Conservation (phyloP, 2,329 filamentous ascomycete genomes). For the Boeremia exigua region DNA sequence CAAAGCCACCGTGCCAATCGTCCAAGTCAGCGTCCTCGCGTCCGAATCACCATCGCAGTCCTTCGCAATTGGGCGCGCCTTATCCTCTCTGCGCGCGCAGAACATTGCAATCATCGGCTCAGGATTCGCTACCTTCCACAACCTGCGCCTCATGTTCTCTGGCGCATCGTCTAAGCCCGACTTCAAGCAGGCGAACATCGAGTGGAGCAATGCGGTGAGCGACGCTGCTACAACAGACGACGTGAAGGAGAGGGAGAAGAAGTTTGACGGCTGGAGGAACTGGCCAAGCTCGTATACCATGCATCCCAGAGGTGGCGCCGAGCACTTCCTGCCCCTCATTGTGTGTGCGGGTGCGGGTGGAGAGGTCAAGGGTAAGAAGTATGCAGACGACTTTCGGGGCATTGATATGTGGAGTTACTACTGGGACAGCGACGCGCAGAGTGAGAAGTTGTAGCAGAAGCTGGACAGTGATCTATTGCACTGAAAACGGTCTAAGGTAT, state of each 20-base stretch:
- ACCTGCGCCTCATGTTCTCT: conserved; percentile 57
- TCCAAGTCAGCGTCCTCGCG: conserved; percentile 63
- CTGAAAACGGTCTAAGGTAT: background rate
- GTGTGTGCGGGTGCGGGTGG: conserved; percentile 62
- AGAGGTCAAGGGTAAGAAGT: conserved; percentile 51
- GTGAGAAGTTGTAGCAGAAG: background rate
- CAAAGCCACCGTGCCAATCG: conserved; percentile 59
- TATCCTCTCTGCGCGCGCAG: conserved; percentile 56
- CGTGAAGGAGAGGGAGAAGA: conserved; percentile 46
- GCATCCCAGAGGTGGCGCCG: conserved; percentile 61
- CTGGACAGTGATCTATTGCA: background rate
- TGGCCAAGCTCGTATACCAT: conserved; percentile 59
- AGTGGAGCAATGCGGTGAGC: conserved; percentile 58
- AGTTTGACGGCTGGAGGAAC: conserved; percentile 56
- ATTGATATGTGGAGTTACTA: conserved; percentile 63
- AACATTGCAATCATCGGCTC: conserved; percentile 67
- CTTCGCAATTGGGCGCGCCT: conserved; percentile 61
- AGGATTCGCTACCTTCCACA: conserved; percentile 66
- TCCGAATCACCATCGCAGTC: conserved; percentile 59
- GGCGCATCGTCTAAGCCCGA: conserved; percentile 30
- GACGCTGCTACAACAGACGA: conserved; percentile 49
- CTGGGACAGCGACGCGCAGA: conserved; percentile 50
- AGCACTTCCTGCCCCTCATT: conserved; percentile 66
- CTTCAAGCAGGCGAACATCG: conserved; percentile 41
- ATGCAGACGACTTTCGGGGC: conserved; percentile 58